Evolutionary conservation across 2,329 filamentous ascomycete species (phyloP).

Genomic region (Myriosclerotinia duriaeana): DNA sequence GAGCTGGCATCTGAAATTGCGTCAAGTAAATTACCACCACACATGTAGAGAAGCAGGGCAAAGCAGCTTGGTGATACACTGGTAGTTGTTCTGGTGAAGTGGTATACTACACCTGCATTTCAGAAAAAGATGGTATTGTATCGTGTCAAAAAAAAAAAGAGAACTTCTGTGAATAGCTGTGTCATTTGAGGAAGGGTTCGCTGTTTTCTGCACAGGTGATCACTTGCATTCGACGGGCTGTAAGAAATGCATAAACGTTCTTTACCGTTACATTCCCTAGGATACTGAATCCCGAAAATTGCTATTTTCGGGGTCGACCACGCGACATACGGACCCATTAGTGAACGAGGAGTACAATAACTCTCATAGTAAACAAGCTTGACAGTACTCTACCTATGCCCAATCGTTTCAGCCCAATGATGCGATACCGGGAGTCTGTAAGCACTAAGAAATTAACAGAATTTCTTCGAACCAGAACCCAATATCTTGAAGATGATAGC

Average conservation of each 20-base stretch:
- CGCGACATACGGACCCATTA: not conserved
- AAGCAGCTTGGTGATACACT: not conserved
- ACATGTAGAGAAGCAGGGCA: not conserved
- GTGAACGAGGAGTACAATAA: not conserved
- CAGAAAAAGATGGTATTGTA: too few species aligned
- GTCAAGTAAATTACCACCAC: not conserved
- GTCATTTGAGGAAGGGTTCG: not conserved
- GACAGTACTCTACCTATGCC: not conserved
- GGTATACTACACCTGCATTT: not conserved
- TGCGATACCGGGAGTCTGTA: not conserved
- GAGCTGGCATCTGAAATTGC: not conserved
- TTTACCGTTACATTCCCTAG: not conserved
- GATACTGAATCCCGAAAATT: not conserved
- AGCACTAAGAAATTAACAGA: not conserved
- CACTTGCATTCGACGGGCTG: not conserved
- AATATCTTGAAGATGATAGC: not conserved
- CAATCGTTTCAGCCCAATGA: not conserved
- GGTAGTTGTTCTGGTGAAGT: not conserved
- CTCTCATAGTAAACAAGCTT: not conserved
- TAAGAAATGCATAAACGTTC: not conserved
- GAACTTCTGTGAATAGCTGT: not conserved
- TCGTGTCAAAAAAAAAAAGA: too few species aligned
- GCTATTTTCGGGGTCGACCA: not conserved
- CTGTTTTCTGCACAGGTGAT: not conserved
- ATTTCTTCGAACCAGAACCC: not conserved